Evolutionary conservation across 805 yeast genomes (phyloP), one percentile per base, ranked within the genome.

Genomic region (Schwanniomyces polymorphus): DNA sequence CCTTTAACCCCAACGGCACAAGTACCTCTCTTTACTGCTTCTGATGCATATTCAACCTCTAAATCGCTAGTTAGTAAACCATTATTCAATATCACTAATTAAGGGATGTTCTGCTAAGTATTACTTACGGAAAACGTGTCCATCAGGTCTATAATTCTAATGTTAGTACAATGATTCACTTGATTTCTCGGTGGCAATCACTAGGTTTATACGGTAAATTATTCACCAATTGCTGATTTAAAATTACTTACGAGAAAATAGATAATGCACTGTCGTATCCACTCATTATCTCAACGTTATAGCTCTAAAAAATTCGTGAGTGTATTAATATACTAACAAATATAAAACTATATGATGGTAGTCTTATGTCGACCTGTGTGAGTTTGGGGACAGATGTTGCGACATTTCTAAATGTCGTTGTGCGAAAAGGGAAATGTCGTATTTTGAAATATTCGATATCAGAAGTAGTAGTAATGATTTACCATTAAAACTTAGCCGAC

Each of bases 241-340:
- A 26, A 21, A 25, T 37, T 34, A 82, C 91, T 58, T 81, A 86
- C 86, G 97, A 90, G 75, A 92, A 92, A 68, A 92, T 95, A 52
- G 97, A 91, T 60, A 92, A 81, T 47, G 99, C 99, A 80, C 98
- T 84, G 72, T 92, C 99, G 96, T 92, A 92, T 53, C 99, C 98
- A 79, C 97, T 89, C 99, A 92, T 92, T 40, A 14, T 57, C 25
- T 14, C 34, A 31, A 31, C 17, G 34, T 9, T n/a, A 31, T 31
- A n/a, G 17, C n/a, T 9, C 34, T 31, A 31, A 31, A 31, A 31
- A 31, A n/a, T n/a, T n/a, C 18, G 33, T 31, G 34, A 11, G 16
- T 31, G n/a, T 31, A 10, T 31, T 14, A 31, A n/a, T 31, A 14
- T 31, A 5, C 18, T 31, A 31, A 14, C 12, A 28, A 7, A 28